Evolutionary conservation across 495 filamentous ascomycete genomes (phyloP), one percentile per base, ranked within the genome.

Genomic region (Penicillium bovifimosum): DNA sequence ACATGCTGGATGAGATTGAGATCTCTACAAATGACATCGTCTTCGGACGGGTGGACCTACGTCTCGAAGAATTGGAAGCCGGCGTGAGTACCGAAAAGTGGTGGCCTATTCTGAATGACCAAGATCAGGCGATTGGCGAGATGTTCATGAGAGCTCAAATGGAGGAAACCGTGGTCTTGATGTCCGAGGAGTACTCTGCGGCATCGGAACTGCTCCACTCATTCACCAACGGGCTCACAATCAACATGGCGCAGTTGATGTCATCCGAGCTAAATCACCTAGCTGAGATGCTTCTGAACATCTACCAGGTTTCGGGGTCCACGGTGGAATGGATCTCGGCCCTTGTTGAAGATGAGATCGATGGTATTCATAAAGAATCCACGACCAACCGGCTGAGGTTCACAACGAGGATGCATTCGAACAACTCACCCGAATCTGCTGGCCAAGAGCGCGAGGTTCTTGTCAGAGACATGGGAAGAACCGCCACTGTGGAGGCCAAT

Each of bases 311-410:
- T 10, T 91, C 89, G n/a, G 91, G 90, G 4, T 82, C 83, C 45
- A 86, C 88, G 10, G 83, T 79, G 33, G 90, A 96, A 44, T 99
- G 93, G 93, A 79, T 99, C 26, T 93, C 89, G 71, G 82, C 87
- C 2, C 76, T 99, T 44, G 88, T 95, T 9, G 95, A 99, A 63
- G 91, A 96, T 58, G 93, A 99, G 66, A 97, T 99, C 48, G 93
- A 97, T 62, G 92, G 90, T 7, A 80, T 91, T 9, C 83, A 87
- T 53, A 95, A 85, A 64, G 91, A 96, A 59, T 71, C 72, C 13
- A 73, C 71, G 0, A 75, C 84, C 45, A 85, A 79, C 53, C 81
- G 87, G 40, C 72, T 89, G 24, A 78, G 90, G 7, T 93, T 90
- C 69, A 86, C 81, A 51, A 78, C 80, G 40, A 80, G 90, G 10